Evolutionary conservation across 1,284 basidiomycete species (phyloP), one percentile per base, ranked within the genome.

Genomic region (Dichomitus squalens): DNA sequence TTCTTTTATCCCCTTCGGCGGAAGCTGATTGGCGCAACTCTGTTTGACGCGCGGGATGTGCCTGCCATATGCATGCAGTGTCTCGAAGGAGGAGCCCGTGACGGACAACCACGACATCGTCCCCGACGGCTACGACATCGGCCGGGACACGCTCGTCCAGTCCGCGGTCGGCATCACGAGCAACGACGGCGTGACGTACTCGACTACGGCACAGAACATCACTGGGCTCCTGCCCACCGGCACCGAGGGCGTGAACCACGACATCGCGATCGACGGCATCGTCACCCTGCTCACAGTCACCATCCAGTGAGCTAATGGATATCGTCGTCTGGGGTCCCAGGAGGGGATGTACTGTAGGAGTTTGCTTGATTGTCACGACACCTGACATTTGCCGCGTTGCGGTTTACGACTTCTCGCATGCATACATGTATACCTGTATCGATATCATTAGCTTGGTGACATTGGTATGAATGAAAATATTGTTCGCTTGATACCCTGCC

Each of bases 31-130:
- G 20, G 16, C 16, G 23, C 34, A 9, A 21, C 38, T n/a, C 11
- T 35, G 20, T 36, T 12, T 44, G 20, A 8, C 27, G 8, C 33
- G 18, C 8, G 16, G 20, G 14, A 31, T 47, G 12, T n/a, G 18
- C 29, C n/a, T n/a, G 29, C 16, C 8, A 25, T 33, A 25, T 18
- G 21, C 20, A 5, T 25, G 31, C 51, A 87, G 84, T 1, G 84
- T 86, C 14, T 88, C 86, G 18, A 66, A 82, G 64, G 87, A 88
- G 71, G 77, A 87, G 76, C 63, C 78, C 43, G 68, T 67, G 6
- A 59, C 67, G 9, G 63, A 86, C 5, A 52, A 69, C 29, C 87
- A 89, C 61, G 74, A 75, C 14, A 81, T 87, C 54, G 63, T 75
- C 1, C 75, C 81, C 0, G 70, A 87, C 56, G 85, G 86, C 23